Percentiles rank a stretch among this genome's conserved stretches.
Conservation (phyloP, 768 basidiomycete genomes). For the Leccinum subgranulosum region DNA sequence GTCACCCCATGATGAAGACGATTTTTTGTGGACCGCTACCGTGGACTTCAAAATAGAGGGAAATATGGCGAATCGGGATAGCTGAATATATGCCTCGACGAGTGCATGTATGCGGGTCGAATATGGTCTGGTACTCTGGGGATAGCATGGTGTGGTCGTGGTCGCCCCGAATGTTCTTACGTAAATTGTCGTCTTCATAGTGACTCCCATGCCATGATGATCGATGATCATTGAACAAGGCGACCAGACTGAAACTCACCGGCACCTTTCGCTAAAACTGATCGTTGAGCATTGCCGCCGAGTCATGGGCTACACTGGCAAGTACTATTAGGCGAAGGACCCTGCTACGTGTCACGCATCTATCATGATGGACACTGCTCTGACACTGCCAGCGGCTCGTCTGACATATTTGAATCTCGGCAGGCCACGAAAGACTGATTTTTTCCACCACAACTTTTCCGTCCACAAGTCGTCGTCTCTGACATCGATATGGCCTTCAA, state of each 20-base stretch:
- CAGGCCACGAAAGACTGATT: neutral
- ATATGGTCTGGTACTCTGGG: constrained; percentile 40
- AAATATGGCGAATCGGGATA: constrained; percentile 53
- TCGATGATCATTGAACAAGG: no score
- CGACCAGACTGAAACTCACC: no score
- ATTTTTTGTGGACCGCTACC: constrained; percentile 64
- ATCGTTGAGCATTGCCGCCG: no score
- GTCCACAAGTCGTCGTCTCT: constrained; percentile 11
- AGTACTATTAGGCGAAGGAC: no score
- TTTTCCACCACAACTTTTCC: constrained; percentile 8
- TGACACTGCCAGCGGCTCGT: neutral
- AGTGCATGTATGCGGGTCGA: constrained; percentile 58
- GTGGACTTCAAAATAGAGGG: constrained; percentile 78
- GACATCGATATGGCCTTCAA: neutral
- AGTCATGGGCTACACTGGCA: no score
- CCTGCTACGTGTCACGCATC: no score
- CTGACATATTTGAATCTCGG: neutral
- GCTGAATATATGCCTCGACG: constrained; percentile 79
- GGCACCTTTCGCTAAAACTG: no score
- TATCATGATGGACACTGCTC: neutral
- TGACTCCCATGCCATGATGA: no score
- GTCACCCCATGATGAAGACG: constrained; percentile 73
- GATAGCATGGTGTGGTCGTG: constrained; percentile 3
- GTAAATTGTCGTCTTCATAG: neutral
- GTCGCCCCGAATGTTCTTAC: no score